Evolutionary conservation across 257 asterid genomes (phyloP), one percentile per base, ranked within the genome.

Genomic region (Fraxinus pennsylvanica): DNA sequence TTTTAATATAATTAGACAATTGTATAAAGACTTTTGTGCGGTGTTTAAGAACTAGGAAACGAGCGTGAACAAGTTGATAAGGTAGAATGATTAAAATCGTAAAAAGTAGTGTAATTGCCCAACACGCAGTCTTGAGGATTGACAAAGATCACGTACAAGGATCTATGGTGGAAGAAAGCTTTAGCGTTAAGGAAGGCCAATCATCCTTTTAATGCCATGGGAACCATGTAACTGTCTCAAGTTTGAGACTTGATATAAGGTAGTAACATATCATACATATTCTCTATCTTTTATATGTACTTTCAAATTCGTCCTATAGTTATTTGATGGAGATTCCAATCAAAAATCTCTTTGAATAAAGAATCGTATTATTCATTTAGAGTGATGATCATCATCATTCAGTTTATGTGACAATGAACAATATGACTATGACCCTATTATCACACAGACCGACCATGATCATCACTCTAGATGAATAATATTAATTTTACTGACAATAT

Each of bases 131-230:
- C 1, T 27, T 27, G 19, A 63, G n/a, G 69, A 25, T 63, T 4
- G 69, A 63, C 17, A 63, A 2, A 63, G 15, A 63, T 9, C 27
- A 12, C 69, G 69, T 22, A 27, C 36, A 25, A 63, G 69, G 19
- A 50, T 25, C 15, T 73, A 27, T 74, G 72, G 29, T 75, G 72
- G 39, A 21, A 61, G 8, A 15, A 67, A 73, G 72, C 72, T 75
- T 75, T 59, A 61, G 78, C 78, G 78, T 74, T 74, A 69, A 73
- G 15, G 68, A 32, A 19, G 69, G 65, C 41, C 33, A 75, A 17
- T 19, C 47, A 32, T 54, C 69, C 9, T 74, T 74, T 32, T 74
- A 69, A 52, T 74, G 77, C 75, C 19, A 12, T 29, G 68, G 52
- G 39, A 74, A 74, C 22, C 33, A 72, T 72, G 5, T 27, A 43